Percentiles rank a stretch among this genome's conserved stretches.
phyloP scores from a whole-genome alignment of 2,329 filamentous ascomycete genomes.

The Chlorencoelia australis region DNA sequence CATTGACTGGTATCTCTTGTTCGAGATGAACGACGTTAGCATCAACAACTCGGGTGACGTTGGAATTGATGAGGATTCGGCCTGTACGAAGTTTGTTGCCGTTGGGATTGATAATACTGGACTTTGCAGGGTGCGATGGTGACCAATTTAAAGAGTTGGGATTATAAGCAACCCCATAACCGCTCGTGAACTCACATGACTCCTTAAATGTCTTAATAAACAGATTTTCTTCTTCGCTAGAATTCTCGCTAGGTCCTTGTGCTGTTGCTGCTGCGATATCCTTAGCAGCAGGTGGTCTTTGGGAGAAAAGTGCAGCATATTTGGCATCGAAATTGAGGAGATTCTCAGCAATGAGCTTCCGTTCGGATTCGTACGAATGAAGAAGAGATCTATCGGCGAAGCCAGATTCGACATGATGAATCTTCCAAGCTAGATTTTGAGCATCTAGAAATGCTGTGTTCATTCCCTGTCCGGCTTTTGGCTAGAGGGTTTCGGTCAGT shows the following conservation, averaged over 20 bases:
- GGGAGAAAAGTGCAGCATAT: conserved; percentile 84
- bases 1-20: conserved; percentile 81
- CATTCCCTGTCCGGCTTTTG: conserved; percentile 72
- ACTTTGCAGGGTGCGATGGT: conserved; percentile 58
- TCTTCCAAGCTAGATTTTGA: conserved; percentile 91
- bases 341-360: conserved; percentile 74
- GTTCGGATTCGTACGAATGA: conserved; percentile 77
- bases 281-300: conserved; percentile 60
- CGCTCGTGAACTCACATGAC: conserved; percentile 83
- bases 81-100: conserved; percentile 61
- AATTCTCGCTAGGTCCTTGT: conserved; percentile 25
- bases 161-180: conserved; percentile 80
- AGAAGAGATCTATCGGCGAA: conserved; percentile 68
- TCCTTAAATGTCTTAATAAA: conserved; percentile 89
- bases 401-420: conserved; percentile 78
- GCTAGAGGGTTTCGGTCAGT: conserved; percentile 48
- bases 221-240: conserved; percentile 51
- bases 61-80: conserved; percentile 64
- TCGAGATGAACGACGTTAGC: conserved; percentile 85
- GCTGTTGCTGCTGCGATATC: conserved; percentile 60
- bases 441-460: conserved; percentile 73
- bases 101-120: conserved; percentile 56
- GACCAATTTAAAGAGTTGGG: conserved; percentile 82
- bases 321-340: conserved; percentile 79
- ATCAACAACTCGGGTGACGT: conserved; percentile 79